Conservation (phyloP, 2,329 filamentous ascomycete species). For the Arthrobotrys conoides region DNA sequence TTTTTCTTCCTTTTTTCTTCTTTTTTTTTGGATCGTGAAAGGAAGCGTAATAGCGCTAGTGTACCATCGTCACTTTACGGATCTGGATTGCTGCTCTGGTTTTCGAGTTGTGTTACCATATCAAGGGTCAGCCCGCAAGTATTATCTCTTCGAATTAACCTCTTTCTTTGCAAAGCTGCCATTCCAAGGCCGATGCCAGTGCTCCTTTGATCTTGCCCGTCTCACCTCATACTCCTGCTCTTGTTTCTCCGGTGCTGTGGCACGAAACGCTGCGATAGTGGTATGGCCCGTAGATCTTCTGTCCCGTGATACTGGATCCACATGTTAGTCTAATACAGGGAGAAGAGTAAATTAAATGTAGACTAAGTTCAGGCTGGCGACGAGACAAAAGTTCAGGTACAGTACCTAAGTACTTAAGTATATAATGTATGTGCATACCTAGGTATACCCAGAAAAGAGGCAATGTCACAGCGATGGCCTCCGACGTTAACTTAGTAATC, state of each 20-base stretch:
- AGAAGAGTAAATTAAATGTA: too few relatives aligned
- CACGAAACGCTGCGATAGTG: neutral
- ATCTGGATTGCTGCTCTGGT: slow-evolving; percentile 11
- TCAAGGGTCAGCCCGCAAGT: slow-evolving; percentile 24
- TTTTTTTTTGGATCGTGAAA: neutral
- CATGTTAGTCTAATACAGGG: too few relatives aligned
- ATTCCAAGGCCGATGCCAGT: neutral
- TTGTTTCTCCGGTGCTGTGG: neutral
- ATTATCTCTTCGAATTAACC: slow-evolving; percentile 12
- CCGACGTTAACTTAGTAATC: slow-evolving; percentile 4
- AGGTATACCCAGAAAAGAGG: too few relatives aligned
- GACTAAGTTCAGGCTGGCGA: too few relatives aligned
- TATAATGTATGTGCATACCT: neutral
- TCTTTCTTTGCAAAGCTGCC: slow-evolving; percentile 5
- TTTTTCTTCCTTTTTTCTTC: slow-evolving; percentile 15
- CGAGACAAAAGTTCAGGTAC: too few relatives aligned
- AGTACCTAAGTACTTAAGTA: neutral
- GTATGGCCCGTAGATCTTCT: neutral
- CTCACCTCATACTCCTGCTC: neutral
- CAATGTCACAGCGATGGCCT: neutral
- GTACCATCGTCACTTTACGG: neutral
- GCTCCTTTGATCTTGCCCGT: neutral
- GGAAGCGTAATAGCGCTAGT: slow-evolving; percentile 59
- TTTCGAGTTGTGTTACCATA: slow-evolving; percentile 9
- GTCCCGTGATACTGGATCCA: too few relatives aligned